Conservation (phyloP, 768 basidiomycete genomes). For the Fomitopsis serialis region DNA sequence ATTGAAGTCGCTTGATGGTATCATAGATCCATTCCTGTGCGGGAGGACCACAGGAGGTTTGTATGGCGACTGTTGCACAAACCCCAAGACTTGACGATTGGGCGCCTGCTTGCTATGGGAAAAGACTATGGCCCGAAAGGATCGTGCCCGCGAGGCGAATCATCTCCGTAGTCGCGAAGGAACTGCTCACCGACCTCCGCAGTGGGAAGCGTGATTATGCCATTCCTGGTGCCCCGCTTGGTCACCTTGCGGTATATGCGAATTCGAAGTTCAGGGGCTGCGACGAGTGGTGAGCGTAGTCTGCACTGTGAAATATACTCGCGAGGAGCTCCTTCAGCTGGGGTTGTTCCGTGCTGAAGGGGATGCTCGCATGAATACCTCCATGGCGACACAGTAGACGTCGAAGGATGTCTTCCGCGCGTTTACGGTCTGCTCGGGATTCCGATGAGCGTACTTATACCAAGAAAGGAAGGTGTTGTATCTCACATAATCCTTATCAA, state of each 20-base stretch:
- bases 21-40: background rate
- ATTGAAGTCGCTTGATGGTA: slow-evolving; percentile 34
- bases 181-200: slow-evolving; percentile 33
- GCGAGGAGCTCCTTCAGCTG: slow-evolving; percentile 25
- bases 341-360: background rate
- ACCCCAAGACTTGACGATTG: background rate
- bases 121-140: slow-evolving; percentile 20
- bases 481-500: no score
- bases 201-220: slow-evolving; percentile 42
- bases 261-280: slow-evolving; percentile 47
- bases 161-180: slow-evolving; percentile 32
- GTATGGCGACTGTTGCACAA: slow-evolving; percentile 5
- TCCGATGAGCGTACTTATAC: no score
- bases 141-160: background rate
- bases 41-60: background rate
- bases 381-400: background rate
- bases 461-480: no score
- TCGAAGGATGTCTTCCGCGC: no score
- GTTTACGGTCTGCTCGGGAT: no score
- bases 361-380: background rate
- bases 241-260: slow-evolving; percentile 30
- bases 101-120: slow-evolving; percentile 6
- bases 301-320: slow-evolving; percentile 36
- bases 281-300: slow-evolving; percentile 26
- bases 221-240: slow-evolving; percentile 12